phyloP scores from a whole-genome alignment of 2,329 filamentous ascomycete genomes.

The Gnomoniopsis smithogilvyi region DNA sequence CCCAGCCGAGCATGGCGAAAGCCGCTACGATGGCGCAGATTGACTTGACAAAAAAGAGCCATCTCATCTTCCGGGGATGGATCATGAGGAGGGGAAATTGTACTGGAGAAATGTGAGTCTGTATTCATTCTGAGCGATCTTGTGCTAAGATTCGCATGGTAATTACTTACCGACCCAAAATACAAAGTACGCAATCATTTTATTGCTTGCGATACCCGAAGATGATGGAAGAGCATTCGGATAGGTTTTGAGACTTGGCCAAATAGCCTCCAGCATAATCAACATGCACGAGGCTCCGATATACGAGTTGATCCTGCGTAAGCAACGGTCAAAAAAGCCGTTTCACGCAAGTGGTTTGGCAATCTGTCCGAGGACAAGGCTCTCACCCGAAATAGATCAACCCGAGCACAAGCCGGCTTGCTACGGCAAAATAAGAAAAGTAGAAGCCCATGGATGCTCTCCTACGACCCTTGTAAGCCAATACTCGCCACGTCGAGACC shows the following conservation, averaged over 20 bases:
- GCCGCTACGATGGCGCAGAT: slow-evolving; percentile 29
- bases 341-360: background rate
- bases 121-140: background rate
- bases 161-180: slow-evolving; percentile 36
- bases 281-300: slow-evolving; percentile 18
- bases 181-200: slow-evolving; percentile 40
- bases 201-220: slow-evolving; percentile 31
- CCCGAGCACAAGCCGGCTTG: slow-evolving; percentile 39
- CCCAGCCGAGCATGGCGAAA: slow-evolving; percentile 17
- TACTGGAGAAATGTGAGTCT: slow-evolving; percentile 13
- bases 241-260: slow-evolving; percentile 36
- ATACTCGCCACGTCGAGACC: background rate
- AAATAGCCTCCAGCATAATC: slow-evolving; percentile 35
- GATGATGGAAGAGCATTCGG: slow-evolving; percentile 35
- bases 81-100: slow-evolving; percentile 40
- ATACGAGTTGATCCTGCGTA: slow-evolving; percentile 24
- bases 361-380: background rate
- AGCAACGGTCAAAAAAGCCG: background rate
- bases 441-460: slow-evolving; percentile 39
- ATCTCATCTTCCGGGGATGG: slow-evolving; percentile 39
- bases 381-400: slow-evolving; percentile 37
- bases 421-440: slow-evolving; percentile 32
- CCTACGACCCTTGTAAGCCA: background rate
- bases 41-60: slow-evolving; percentile 41
- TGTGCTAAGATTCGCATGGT: too few species aligned